Evolutionary conservation across 345 rosid genomes (phyloP), one percentile per base, ranked within the genome.

Genomic region (Lepidium aucheri): DNA sequence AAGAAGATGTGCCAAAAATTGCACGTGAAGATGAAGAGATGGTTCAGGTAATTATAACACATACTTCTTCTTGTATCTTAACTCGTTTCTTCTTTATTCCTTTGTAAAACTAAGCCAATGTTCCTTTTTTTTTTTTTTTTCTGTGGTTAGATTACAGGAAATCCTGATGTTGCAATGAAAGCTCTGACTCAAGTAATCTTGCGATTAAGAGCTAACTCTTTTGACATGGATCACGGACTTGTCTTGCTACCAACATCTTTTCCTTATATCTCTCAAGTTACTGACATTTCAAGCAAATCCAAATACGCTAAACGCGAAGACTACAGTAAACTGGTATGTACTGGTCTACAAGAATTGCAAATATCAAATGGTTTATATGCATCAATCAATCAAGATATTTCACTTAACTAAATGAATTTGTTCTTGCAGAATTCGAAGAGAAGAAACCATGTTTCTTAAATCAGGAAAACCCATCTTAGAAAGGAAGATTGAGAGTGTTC

Each of bases 21-120:
- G 90, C 90, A 2, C 70, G 72, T 24, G 77, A 85, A 62, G 85
- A 85, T 62, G 90, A 85, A 33, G 87, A 85, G 67, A 85, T 85
- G 90, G 90, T 85, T 70, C 90, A 76, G 87, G 90, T 85, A 60
- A 24, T 4, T 34, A 3, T 17, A 46, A 32, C 22, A 61, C 18
- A 17, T 8, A 11, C 40, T 28, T 22, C 11, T 2, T 39, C 7
- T 46, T 51, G 47, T 56, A 2, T 12, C 46, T 54, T 28, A 15
- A 36, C 33, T 10, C 5, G 20, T 44, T 18, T 58, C n/a, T 7
- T 20, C 17, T 32, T 33, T 18, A 59, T 33, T 20, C 9, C 39
- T 52, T 45, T 35, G 33, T 52, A 24, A 26, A 44, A 58, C 53
- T 65, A 57, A 50, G 7, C 18, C 30, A 10, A 39, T 34, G 14